Conservation (phyloP, 2,329 filamentous ascomycete genomes). For the Aspergillus tamarii region DNA sequence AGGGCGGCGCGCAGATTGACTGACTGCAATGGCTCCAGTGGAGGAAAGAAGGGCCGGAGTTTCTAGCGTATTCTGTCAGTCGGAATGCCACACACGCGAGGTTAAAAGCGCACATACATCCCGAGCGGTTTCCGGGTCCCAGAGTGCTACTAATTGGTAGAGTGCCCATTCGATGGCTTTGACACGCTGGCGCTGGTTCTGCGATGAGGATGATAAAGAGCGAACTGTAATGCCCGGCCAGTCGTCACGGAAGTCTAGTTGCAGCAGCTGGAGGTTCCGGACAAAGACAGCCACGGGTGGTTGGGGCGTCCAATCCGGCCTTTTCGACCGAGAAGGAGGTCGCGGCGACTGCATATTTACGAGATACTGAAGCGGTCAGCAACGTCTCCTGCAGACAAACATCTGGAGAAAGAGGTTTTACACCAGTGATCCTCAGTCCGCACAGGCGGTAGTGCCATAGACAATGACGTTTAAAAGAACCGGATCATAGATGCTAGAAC, state of each 20-base stretch:
- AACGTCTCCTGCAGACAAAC: neutral
- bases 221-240: slow-evolving; percentile 76
- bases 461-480: neutral
- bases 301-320: slow-evolving; percentile 45
- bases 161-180: slow-evolving; percentile 86
- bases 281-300: slow-evolving; percentile 70
- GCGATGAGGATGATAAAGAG: slow-evolving; percentile 70
- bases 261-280: slow-evolving; percentile 79
- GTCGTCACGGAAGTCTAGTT: slow-evolving; percentile 74
- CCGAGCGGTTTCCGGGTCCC: slow-evolving; percentile 75
- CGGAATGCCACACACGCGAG: neutral
- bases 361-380: slow-evolving; percentile 1
- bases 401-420: neutral
- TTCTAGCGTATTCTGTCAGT: slow-evolving; percentile 59
- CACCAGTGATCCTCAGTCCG: neutral
- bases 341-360: slow-evolving; percentile 39
- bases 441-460: neutral
- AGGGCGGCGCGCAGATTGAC: slow-evolving; percentile 85
- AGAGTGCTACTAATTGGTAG: slow-evolving; percentile 83
- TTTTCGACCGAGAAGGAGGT: slow-evolving; percentile 33
- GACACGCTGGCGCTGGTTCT: slow-evolving; percentile 80
- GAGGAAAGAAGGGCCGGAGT: slow-evolving; percentile 86
- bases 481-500: neutral
- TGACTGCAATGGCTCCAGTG: slow-evolving; percentile 86
- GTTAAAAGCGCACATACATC: slow-evolving; percentile 57